A percentile compares a stretch with the other conserved stretches of the same genome.
Evolutionary conservation across 805 yeast species (phyloP).

Genomic region (Candida taoyuanica): DNA sequence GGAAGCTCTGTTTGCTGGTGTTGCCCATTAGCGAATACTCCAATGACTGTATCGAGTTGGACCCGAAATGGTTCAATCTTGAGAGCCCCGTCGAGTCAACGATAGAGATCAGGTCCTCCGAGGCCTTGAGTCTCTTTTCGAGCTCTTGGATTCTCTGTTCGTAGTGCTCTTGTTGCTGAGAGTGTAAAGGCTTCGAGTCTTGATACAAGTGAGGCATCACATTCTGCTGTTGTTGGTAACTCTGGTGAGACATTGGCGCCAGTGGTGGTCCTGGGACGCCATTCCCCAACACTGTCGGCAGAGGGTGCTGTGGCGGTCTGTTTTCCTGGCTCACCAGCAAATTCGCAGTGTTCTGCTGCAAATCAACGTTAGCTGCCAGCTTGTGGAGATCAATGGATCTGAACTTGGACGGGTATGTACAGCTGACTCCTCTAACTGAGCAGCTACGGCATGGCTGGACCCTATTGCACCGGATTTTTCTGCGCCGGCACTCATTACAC

Average conservation of each 20-base stretch:
- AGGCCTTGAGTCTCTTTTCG: constrained; percentile 16
- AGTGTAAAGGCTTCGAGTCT: no score
- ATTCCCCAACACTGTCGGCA: no score
- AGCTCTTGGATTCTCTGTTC: constrained; percentile 12
- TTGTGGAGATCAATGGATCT: constrained; percentile 21
- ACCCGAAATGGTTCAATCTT: constrained; percentile 11
- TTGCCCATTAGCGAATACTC: constrained; percentile 10
- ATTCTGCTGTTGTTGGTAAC: neutral
- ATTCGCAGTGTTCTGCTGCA: neutral
- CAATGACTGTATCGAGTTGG: constrained; percentile 11
- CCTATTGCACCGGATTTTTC: constrained; percentile 24
- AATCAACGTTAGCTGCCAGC: neutral
- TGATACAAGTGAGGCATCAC: no score
- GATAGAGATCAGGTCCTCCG: constrained; percentile 23
- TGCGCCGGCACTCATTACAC: constrained; percentile 25
- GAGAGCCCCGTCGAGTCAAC: constrained; percentile 19
- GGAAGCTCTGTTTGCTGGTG: no score
- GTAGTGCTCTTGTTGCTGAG: neutral
- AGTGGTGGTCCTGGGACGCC: neutral
- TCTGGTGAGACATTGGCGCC: neutral
- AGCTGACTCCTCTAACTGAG: constrained; percentile 8
- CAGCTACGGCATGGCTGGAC: constrained; percentile 21
- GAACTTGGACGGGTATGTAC: constrained; percentile 23
- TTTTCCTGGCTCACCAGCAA: neutral
- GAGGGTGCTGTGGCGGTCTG: neutral